Evolutionary conservation across 2,329 filamentous ascomycete species (phyloP).

Genomic region (Pseudogymnoascus sp.): DNA sequence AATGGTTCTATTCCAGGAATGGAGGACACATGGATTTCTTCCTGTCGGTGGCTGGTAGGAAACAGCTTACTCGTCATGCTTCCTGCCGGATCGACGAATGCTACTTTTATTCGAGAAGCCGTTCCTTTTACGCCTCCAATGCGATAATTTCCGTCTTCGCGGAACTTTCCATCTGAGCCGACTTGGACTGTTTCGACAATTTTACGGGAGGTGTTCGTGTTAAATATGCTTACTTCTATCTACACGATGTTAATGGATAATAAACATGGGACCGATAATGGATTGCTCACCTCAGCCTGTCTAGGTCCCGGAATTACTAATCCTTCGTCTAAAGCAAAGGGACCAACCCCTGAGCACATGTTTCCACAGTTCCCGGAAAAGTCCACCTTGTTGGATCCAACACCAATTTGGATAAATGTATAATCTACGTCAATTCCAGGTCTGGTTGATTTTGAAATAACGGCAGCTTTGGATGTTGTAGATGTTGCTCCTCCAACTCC

Average conservation of each 20-base stretch:
- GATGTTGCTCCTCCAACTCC: conserved; percentile 54
- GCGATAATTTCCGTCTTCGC: conserved; percentile 39
- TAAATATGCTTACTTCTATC: no score
- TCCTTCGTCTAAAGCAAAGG: no score
- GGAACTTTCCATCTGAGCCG: conserved; percentile 36
- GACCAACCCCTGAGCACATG: no score
- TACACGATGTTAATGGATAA: no score
- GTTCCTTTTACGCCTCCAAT: conserved; percentile 51
- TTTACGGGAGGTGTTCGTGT: no score
- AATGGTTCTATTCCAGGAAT: conserved; percentile 14
- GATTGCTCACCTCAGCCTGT: no score
- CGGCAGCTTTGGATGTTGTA: conserved; percentile 52
- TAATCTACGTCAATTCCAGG: conserved; percentile 49
- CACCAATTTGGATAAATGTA: conserved; percentile 53
- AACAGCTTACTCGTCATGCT: conserved; percentile 51
- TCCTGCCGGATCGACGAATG: conserved; percentile 50
- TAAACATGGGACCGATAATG: no score
- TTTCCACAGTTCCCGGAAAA: conserved; percentile 11
- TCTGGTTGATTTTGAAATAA: conserved; percentile 36
- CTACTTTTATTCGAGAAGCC: conserved; percentile 45
- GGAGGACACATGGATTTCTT: conserved; percentile 19
- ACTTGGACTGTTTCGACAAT: conserved; percentile 35
- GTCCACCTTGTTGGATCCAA: conserved; percentile 46
- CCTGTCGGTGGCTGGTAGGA: conserved; percentile 44
- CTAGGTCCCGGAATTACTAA: no score